Conservation (phyloP, 495 filamentous ascomycete genomes). For the Lasiosphaeria miniovina region DNA sequence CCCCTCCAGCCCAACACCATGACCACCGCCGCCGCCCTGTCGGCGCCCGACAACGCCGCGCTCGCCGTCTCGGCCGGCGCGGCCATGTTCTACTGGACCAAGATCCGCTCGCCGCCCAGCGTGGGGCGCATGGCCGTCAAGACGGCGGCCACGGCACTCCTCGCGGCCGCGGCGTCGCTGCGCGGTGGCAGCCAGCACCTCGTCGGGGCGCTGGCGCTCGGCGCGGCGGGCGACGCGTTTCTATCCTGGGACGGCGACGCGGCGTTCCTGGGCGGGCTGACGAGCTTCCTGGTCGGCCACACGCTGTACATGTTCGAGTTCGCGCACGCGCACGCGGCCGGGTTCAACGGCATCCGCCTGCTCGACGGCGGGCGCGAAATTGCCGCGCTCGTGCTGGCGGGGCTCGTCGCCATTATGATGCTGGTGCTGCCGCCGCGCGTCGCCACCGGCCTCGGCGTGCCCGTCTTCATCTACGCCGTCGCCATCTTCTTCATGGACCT, state of each 20-base stretch:
- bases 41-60: conserved; percentile 7
- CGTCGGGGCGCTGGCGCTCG: conserved; percentile 19
- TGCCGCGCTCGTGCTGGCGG: conserved; percentile 9
- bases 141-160: conserved; percentile 25
- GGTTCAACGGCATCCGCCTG: neutral
- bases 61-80: conserved; percentile 21
- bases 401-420: conserved; percentile 15
- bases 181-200: conserved; percentile 11
- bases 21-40: conserved; percentile 8
- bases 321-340: neutral
- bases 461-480: conserved; percentile 50
- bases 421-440: conserved; percentile 20
- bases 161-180: conserved; percentile 14
- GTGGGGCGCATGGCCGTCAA: conserved; percentile 21
- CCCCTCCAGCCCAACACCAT: conserved; percentile 4
- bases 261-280: conserved; percentile 24
- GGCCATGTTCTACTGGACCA: conserved; percentile 18
- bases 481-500: conserved; percentile 43
- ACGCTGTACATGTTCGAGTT: conserved; percentile 27
- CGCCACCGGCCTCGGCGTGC: conserved; percentile 40
- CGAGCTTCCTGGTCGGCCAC: conserved; percentile 26
- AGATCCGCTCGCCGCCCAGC: conserved; percentile 16
- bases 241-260: conserved; percentile 26
- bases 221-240: conserved; percentile 26
- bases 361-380: neutral